phyloP scores from a whole-genome alignment of 192 early-diverging fungal species.

The Mortierella antarctica region DNA sequence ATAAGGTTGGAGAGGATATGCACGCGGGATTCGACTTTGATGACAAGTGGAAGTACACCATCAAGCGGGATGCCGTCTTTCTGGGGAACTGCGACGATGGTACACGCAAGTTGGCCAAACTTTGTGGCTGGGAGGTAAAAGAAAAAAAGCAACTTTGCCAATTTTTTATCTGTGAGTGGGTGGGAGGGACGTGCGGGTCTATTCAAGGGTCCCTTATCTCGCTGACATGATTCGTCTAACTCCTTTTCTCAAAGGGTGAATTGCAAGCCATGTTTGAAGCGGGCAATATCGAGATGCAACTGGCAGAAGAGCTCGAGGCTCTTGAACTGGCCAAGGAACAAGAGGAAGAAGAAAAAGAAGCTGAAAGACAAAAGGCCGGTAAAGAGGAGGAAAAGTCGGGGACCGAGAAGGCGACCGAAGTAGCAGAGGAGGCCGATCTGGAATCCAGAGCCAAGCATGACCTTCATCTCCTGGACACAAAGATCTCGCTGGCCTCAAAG shows the following conservation, averaged over 20 bases:
- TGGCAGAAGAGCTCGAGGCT: constrained; percentile 41
- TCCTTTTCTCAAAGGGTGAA: constrained; percentile 13
- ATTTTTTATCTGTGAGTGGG: no score
- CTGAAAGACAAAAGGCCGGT: background rate
- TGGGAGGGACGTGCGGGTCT: background rate
- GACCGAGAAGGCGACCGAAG: background rate
- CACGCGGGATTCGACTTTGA: constrained; percentile 82
- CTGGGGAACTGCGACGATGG: constrained; percentile 87
- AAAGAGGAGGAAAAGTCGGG: background rate
- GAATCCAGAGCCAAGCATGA: background rate
- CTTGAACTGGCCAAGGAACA: constrained; percentile 16
- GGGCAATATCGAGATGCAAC: constrained; percentile 25
- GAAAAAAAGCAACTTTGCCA: background rate
- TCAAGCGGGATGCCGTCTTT: constrained; percentile 80
- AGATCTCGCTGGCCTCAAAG: no score
- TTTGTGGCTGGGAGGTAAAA: constrained; percentile 77
- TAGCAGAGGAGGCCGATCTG: background rate
- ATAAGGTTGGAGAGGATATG: constrained; percentile 74
- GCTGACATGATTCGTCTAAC: background rate
- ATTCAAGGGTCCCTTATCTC: background rate
- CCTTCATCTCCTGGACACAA: no score
- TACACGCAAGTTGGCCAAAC: constrained; percentile 70
- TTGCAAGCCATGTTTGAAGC: constrained; percentile 34
- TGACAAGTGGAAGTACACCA: constrained; percentile 61
- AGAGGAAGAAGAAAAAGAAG: constrained; percentile 14